A percentile compares a stretch with the other conserved stretches of the same genome.
Evolutionary conservation across 192 early-diverging fungal genomes (phyloP).

Genomic region (Bifiguratus adelaidae): DNA sequence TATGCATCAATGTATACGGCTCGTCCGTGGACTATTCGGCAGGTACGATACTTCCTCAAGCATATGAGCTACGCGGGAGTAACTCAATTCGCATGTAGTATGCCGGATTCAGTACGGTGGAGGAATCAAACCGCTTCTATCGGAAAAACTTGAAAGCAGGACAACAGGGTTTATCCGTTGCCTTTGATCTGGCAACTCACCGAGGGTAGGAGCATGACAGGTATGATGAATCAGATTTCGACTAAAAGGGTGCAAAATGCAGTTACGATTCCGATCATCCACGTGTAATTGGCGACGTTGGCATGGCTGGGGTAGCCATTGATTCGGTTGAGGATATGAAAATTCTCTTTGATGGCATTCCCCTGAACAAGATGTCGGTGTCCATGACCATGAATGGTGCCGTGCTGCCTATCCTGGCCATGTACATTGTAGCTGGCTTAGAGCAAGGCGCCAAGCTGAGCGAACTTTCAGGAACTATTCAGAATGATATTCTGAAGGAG

Average conservation of each 20-base stretch:
- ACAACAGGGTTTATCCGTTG: slow-evolving; percentile 80
- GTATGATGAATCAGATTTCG: neutral
- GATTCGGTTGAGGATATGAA: slow-evolving; percentile 86
- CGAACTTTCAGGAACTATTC: slow-evolving; percentile 80
- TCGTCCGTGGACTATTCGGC: slow-evolving; percentile 80
- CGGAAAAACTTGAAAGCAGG: slow-evolving; percentile 79
- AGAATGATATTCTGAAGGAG: slow-evolving; percentile 90
- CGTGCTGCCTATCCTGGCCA: slow-evolving; percentile 79
- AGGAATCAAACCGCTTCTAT: slow-evolving; percentile 85
- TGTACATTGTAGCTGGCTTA: slow-evolving; percentile 81
- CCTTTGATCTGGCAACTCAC: slow-evolving; percentile 87
- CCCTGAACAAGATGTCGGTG: slow-evolving; percentile 83
- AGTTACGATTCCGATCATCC: slow-evolving; percentile 87
- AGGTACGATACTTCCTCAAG: slow-evolving; percentile 23
- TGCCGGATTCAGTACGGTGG: slow-evolving; percentile 88
- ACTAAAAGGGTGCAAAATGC: neutral
- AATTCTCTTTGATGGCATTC: slow-evolving; percentile 81
- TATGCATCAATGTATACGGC: slow-evolving; percentile 80
- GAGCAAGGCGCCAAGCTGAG: slow-evolving; percentile 76
- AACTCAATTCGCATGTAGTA: slow-evolving; percentile 35
- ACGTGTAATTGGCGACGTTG: slow-evolving; percentile 81
- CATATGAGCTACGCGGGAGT: neutral
- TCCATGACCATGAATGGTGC: slow-evolving; percentile 97
- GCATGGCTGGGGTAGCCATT: slow-evolving; percentile 91
- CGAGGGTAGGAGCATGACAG: slow-evolving; percentile 42